Evolutionary conservation across 148 eudicot species (phyloP).

Genomic region (Dianthus caryophyllus): DNA sequence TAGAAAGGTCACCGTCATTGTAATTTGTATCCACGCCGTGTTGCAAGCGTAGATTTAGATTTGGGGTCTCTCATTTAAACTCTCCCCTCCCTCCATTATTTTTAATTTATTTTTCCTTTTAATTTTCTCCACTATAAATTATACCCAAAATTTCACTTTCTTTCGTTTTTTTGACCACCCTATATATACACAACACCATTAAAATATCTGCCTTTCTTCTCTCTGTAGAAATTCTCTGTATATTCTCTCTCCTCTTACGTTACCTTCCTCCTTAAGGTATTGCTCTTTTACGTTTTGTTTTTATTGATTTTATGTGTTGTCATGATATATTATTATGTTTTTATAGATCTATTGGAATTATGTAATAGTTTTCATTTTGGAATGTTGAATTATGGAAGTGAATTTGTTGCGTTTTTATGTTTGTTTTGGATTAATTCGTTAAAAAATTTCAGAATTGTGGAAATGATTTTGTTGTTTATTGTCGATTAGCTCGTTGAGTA

Average conservation of each 20-base stretch:
- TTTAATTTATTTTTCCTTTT: not conserved
- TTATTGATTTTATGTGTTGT: not conserved
- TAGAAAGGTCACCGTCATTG: not conserved
- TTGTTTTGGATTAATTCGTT: not conserved
- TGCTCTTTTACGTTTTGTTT: not conserved
- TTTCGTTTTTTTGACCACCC: conserved; percentile 25
- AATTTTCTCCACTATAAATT: not conserved
- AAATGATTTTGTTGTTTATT: not conserved
- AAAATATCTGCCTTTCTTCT: not conserved
- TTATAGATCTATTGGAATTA: conserved; percentile 16
- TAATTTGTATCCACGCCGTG: conserved; percentile 10
- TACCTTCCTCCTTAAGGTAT: conserved; percentile 7
- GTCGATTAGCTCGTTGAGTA: not conserved
- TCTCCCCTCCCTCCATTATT: not conserved
- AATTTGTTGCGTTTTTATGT: not conserved
- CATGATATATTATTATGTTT: conserved; percentile 1
- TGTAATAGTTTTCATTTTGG: not conserved
- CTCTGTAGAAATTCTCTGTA: not conserved
- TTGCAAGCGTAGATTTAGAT: not conserved
- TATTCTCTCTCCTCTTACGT: conserved; percentile 11
- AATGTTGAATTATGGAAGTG: not conserved
- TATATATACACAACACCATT: not conserved
- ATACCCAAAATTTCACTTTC: not conserved
- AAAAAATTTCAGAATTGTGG: no score
- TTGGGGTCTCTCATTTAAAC: not conserved